Evolutionary conservation across 1,284 basidiomycete genomes (phyloP), one percentile per base, ranked within the genome.

Genomic region (Trichosporon faecale): DNA sequence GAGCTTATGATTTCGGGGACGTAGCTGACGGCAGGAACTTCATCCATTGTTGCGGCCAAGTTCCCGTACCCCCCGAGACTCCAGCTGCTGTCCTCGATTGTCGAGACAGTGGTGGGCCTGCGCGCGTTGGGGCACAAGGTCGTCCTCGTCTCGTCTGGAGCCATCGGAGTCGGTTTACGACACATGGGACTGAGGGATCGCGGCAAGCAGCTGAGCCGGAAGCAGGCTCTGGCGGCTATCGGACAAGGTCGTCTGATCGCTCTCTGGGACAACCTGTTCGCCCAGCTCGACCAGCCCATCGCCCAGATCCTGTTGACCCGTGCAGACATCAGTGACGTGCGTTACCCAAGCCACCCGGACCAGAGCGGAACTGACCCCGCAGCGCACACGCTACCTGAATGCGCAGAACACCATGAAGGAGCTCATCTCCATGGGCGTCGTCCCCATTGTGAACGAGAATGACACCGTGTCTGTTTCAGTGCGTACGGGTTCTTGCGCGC

Each of bases 171-270:
- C 44, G 97, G 96, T 0, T 83, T 98, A 68, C 90, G 95, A 78
- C 88, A 94, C 57, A 99, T 99, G 96, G 87, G 89, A 37, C 85
- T 97, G 74, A 87, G 89, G 18, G 89, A 88, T 68, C 87, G 88
- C 70, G 93, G 95, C 1, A 96, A 95, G 77, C 90, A 88, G 68
- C 84, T 99, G 16, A 90, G 92, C 3, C 93, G 93, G 68, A 95
- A 96, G 82, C 95, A 98, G 92, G 96, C 96, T 7, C 85, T 99
- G 52, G 96, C 96, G 33, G 96, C 96, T 0, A 94, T 99, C 66
- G 96, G 97, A 0, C 97, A 99, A 85, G 93, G 96, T 8, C 87
- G 95, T 69, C 87, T 99, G 27, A 98, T 99, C 72, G 95, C 94
- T 0, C 85, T 99, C 1, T 99, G 93, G 93, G 97, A 99, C 80